Percentiles rank a stretch among this genome's conserved stretches.
phyloP scores from a whole-genome alignment of 805 yeast genomes.

The Starmerella riodocensis region DNA sequence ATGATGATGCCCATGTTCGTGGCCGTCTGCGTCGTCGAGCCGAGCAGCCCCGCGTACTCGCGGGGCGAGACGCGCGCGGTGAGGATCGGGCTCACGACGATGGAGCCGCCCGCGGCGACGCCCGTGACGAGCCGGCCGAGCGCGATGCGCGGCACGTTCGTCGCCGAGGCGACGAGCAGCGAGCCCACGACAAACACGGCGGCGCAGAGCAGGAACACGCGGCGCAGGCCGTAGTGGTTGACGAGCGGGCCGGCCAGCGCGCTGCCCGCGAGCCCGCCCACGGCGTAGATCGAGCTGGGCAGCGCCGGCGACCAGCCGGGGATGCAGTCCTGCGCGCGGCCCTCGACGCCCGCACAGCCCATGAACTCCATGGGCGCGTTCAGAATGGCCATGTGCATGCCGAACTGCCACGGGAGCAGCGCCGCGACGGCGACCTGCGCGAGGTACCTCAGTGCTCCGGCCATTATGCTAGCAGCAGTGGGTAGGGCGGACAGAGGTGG shows the following conservation, averaged over 20 bases:
- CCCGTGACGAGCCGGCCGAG: slow-evolving; percentile 72
- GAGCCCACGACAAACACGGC: slow-evolving; percentile 48
- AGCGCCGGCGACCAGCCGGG: slow-evolving; percentile 50
- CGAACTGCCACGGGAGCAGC: slow-evolving; percentile 49
- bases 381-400: slow-evolving; percentile 87
- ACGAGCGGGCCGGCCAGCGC: slow-evolving; percentile 52
- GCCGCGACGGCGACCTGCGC: background rate
- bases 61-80: slow-evolving; percentile 71
- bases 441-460: background rate
- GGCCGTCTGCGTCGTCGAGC: slow-evolving; percentile 79
- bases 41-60: slow-evolving; percentile 58
- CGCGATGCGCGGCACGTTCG: slow-evolving; percentile 33
- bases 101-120: slow-evolving; percentile 71
- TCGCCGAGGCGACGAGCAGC: slow-evolving; percentile 40
- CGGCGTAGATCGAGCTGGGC: slow-evolving; percentile 62
- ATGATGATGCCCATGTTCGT: slow-evolving; percentile 73
- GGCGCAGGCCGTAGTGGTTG: slow-evolving; percentile 50
- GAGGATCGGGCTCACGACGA: slow-evolving; percentile 73
- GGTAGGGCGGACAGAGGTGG: too few relatives aligned
- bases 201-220: slow-evolving; percentile 38
- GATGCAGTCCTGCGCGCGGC: slow-evolving; percentile 36
- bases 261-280: slow-evolving; percentile 76
- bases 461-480: background rate
- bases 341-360: slow-evolving; percentile 35
- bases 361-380: slow-evolving; percentile 74